phyloP scores from a whole-genome alignment of 208 protist species.

The Crithidia brevicula region DNA sequence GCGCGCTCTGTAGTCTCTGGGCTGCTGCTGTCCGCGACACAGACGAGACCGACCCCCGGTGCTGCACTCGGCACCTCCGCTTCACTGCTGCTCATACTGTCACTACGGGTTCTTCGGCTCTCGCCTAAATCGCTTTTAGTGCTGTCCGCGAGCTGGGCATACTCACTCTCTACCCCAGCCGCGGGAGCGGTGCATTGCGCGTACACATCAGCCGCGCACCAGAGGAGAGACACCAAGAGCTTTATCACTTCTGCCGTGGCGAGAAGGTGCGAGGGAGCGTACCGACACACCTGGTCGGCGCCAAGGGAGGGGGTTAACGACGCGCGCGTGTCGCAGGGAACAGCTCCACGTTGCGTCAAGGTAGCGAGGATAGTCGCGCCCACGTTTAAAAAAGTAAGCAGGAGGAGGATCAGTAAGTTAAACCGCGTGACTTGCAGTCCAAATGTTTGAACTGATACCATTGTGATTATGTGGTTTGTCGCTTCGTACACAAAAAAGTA shows the following conservation, averaged over 20 bases:
- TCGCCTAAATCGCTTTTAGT: too few species aligned
- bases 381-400: slow-evolving; percentile 6
- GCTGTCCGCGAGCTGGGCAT: too few species aligned
- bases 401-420: neutral
- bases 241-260: slow-evolving; percentile 11
- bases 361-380: neutral
- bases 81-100: too few species aligned
- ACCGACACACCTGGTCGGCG: neutral
- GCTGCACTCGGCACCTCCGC: too few species aligned
- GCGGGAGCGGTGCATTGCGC: neutral
- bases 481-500: too few species aligned
- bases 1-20: too few species aligned
- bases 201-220: slow-evolving; percentile 6
- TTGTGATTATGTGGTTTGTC: too few species aligned
- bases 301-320: neutral
- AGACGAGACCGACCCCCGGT: too few species aligned
- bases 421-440: neutral
- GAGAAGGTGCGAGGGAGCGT: slow-evolving; percentile 3
- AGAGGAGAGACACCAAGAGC: neutral
- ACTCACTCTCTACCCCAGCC: too few species aligned
- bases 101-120: too few species aligned
- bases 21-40: too few species aligned
- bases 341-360: neutral
- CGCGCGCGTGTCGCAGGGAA: neutral
- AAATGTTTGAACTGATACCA: neutral